Conservation (phyloP, 1,139 yeast species). For the Eremothecium gossypii region DNA sequence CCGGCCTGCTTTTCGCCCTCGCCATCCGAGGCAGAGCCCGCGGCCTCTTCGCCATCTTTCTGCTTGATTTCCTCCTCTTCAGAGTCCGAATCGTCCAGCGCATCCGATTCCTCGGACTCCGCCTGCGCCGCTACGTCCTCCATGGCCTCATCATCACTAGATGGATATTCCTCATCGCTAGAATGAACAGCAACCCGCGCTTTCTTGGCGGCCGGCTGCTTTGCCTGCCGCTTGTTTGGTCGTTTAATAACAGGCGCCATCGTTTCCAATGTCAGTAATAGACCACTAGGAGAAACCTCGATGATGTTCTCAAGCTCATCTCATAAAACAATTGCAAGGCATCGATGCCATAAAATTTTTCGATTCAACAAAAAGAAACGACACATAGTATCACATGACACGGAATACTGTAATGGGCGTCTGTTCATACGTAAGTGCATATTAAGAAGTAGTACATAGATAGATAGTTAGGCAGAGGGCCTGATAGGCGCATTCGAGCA, state of each 20-base stretch:
- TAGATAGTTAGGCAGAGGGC: too few species aligned
- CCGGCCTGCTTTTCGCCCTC: constrained; percentile 13
- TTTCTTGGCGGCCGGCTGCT: constrained; percentile 19
- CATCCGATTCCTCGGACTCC: constrained; percentile 28
- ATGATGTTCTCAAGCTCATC: too few species aligned
- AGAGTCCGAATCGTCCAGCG: constrained; percentile 17
- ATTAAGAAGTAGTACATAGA: too few species aligned
- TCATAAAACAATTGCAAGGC: too few species aligned
- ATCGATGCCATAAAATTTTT: too few species aligned
- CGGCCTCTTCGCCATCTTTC: constrained; percentile 25
- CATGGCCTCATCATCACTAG: constrained; percentile 28
- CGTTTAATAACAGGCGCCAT: constrained; percentile 21
- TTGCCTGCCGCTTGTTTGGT: constrained; percentile 7
- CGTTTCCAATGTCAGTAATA: too few species aligned
- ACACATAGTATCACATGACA: too few species aligned
- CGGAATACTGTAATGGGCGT: too few species aligned
- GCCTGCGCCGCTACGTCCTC: constrained; percentile 20
- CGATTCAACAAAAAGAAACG: too few species aligned
- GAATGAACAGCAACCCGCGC: constrained; percentile 27
- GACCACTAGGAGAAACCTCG: too few species aligned
- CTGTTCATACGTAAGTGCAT: too few species aligned
- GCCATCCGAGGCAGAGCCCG: constrained; percentile 17
- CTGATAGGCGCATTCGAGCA: too few species aligned
- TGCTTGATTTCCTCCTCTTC: constrained; percentile 25
- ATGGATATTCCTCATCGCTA: constrained; percentile 24